Evolutionary conservation across 140 eudicot genomes (phyloP).

Genomic region (Cichorium intybus): DNA sequence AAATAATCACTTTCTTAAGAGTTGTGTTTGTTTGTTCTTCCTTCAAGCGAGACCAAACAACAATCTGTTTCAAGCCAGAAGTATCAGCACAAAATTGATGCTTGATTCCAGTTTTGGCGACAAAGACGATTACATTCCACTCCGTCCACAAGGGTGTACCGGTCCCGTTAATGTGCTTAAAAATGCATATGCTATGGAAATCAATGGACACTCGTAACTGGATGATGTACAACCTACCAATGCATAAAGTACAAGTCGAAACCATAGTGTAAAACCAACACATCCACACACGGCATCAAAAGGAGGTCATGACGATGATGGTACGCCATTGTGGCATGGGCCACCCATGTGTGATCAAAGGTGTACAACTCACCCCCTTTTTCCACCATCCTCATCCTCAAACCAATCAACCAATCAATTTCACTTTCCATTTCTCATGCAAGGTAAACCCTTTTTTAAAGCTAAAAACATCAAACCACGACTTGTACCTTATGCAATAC

Average conservation of each 20-base stretch:
- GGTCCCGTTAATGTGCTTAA: too few species aligned
- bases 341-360: conserved; percentile 53
- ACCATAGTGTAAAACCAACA: conserved; percentile 30
- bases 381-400: conserved; percentile 30
- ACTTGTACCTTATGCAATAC: conserved; percentile 11
- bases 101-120: too few species aligned
- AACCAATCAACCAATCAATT: conserved; percentile 24
- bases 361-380: conserved; percentile 20
- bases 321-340: conserved; percentile 43
- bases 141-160: too few species aligned
- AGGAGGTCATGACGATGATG: conserved; percentile 34
- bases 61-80: too few species aligned
- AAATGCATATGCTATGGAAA: too few species aligned
- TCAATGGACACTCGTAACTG: background rate
- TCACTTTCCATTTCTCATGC: conserved; percentile 39
- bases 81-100: too few species aligned
- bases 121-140: too few species aligned
- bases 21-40: too few species aligned
- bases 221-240: background rate
- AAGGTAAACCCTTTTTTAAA: conserved; percentile 15
- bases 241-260: conserved; percentile 13
- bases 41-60: too few species aligned
- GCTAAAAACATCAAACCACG: background rate
- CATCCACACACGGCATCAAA: conserved; percentile 21
- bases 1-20: too few species aligned